Conservation (phyloP, 345 rosid species). For the Hibiscus mutabilis region DNA sequence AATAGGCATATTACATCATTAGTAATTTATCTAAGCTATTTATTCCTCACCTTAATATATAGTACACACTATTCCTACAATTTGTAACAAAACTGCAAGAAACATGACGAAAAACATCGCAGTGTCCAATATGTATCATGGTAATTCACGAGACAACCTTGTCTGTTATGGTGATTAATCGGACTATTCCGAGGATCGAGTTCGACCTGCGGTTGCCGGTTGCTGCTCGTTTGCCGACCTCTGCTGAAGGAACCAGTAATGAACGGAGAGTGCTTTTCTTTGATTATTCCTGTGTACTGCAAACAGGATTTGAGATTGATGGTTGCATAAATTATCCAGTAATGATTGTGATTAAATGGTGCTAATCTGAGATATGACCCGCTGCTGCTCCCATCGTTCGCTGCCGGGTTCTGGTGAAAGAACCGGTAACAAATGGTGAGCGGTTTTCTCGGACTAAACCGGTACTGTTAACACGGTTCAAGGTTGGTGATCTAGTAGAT, state of each 20-base stretch:
- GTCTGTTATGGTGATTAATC: too few relatives aligned
- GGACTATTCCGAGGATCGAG: neutral
- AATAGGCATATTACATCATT: too few relatives aligned
- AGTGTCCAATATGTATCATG: neutral
- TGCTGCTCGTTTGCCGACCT: neutral
- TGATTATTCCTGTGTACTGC: too few relatives aligned
- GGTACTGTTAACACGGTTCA: constrained; percentile 28
- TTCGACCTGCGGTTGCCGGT: neutral
- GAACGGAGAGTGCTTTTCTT: neutral
- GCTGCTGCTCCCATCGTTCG: constrained; percentile 11
- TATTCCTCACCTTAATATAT: neutral
- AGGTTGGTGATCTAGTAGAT: constrained; percentile 21
- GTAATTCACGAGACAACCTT: neutral
- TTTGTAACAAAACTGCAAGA: neutral
- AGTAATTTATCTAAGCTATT: too few relatives aligned
- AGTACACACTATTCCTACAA: neutral
- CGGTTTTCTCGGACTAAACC: constrained; percentile 22
- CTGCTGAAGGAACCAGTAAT: neutral
- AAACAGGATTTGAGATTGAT: neutral
- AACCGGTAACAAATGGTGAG: constrained; percentile 19
- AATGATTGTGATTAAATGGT: neutral
- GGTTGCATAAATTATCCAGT: neutral
- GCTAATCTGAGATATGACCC: neutral
- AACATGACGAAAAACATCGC: neutral
- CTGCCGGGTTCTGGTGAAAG: constrained; percentile 24